Conservation (phyloP, 2,329 filamentous ascomycete species). For the Parastagonospora avenae region DNA sequence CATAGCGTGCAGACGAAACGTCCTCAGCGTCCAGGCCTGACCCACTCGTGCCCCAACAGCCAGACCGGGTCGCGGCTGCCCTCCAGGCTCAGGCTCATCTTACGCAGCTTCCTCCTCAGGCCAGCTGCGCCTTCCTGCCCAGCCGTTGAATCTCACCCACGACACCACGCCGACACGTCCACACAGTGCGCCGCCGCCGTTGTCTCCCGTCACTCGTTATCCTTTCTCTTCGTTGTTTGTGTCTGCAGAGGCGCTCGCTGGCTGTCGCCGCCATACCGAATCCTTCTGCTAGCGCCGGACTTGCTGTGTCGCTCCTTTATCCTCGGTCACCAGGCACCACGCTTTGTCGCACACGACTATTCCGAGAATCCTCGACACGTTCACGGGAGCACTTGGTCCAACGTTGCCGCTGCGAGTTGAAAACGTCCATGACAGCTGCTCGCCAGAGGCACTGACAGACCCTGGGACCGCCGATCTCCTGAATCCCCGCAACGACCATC, state of each 20-base stretch:
- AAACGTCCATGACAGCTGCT: slow-evolving; percentile 13
- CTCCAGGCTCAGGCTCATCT: slow-evolving; percentile 12
- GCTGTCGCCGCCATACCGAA: slow-evolving; percentile 5
- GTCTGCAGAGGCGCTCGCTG: slow-evolving; percentile 5
- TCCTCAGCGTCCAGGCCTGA: slow-evolving; percentile 14
- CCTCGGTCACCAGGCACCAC: slow-evolving; percentile 10
- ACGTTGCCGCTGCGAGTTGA: slow-evolving; percentile 6
- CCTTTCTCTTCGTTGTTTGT: slow-evolving; percentile 1
- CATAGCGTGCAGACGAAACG: slow-evolving; percentile 25
- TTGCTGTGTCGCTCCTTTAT: slow-evolving; percentile 11
- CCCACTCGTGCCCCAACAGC: slow-evolving; percentile 17
- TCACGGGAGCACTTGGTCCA: slow-evolving; percentile 3
- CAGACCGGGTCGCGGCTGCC: slow-evolving; percentile 7
- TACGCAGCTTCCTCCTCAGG: neutral
- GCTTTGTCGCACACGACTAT: slow-evolving; percentile 4
- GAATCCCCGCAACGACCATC: slow-evolving; percentile 10
- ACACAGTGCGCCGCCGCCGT: slow-evolving; percentile 3
- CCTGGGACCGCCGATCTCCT: slow-evolving; percentile 17
- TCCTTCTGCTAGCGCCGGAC: slow-evolving; percentile 10
- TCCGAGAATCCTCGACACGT: neutral
- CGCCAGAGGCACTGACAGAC: slow-evolving; percentile 9
- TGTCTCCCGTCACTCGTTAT: slow-evolving; percentile 18
- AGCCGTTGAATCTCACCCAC: slow-evolving; percentile 1
- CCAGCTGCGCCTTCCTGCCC: slow-evolving; percentile 1
- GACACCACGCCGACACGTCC: slow-evolving; percentile 1